Evolutionary conservation across 805 yeast species (phyloP).

Genomic region (Metschnikowia picachoensis): DNA sequence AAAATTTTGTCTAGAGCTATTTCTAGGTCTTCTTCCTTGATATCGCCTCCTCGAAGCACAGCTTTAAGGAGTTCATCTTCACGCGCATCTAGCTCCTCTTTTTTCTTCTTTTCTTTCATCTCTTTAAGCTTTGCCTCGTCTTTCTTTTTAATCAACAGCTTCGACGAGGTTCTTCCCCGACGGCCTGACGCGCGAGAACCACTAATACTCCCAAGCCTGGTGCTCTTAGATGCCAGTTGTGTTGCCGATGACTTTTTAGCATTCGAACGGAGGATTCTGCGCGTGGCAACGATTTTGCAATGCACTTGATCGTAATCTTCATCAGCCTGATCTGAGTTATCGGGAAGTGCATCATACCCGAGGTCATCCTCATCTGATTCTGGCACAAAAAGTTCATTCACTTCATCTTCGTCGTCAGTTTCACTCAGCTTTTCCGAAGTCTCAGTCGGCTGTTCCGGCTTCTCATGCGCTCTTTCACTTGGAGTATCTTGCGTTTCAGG

Average conservation of each 20-base stretch:
- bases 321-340: constrained; percentile 8
- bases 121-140: background rate
- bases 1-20: constrained; percentile 15
- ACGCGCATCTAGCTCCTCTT: constrained; percentile 6
- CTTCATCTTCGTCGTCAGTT: constrained; percentile 6
- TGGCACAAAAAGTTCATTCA: constrained; percentile 13
- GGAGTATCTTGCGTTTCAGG: no score
- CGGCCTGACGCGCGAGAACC: constrained; percentile 1
- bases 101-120: constrained; percentile 1
- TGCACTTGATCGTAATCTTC: constrained; percentile 11
- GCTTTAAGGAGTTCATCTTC: constrained; percentile 24
- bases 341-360: constrained; percentile 14
- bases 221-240: background rate
- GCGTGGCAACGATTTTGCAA: background rate
- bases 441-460: no score
- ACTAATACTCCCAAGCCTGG: constrained; percentile 6
- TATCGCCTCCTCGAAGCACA: constrained; percentile 29
- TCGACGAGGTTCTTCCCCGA: background rate
- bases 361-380: constrained; percentile 12
- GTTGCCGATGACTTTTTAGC: background rate
- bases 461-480: no score
- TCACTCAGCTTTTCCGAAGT: no score
- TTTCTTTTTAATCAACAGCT: background rate
- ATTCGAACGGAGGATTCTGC: constrained; percentile 3
- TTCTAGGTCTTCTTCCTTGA: constrained; percentile 25